Conservation (phyloP, 2,329 filamentous ascomycete genomes). For the Alternaria brassicae region DNA sequence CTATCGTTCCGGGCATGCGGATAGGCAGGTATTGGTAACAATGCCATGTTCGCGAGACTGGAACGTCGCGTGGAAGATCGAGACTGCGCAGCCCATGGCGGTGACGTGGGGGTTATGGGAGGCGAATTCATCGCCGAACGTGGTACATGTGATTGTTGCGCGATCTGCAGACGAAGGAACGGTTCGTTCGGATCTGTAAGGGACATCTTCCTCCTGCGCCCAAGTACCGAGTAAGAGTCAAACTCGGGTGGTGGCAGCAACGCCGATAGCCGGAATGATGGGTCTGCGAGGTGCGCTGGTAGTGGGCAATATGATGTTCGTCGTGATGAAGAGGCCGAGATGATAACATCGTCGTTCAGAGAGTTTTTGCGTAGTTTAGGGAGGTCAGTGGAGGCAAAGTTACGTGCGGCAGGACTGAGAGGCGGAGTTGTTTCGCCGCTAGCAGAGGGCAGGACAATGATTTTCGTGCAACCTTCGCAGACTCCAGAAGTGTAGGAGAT, state of each 20-base stretch:
- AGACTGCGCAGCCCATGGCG: constrained; percentile 33
- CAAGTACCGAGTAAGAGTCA: constrained; percentile 15
- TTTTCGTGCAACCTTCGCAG: constrained; percentile 43
- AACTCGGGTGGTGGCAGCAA: constrained; percentile 31
- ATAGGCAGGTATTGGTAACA: constrained; percentile 24
- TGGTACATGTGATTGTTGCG: constrained; percentile 23
- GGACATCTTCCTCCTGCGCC: constrained; percentile 36
- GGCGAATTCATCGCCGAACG: constrained; percentile 19
- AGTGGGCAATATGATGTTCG: constrained; percentile 27
- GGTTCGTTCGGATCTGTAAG: constrained; percentile 42
- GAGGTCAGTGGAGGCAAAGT: constrained; percentile 34
- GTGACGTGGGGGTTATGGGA: constrained; percentile 31
- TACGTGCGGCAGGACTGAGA: constrained; percentile 31
- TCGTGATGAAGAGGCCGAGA: constrained; percentile 27
- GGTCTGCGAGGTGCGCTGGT: constrained; percentile 32
- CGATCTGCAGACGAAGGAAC: constrained; percentile 37
- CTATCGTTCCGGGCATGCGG: constrained; percentile 34
- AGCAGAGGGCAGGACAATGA: constrained; percentile 28
- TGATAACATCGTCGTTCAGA: constrained; percentile 18
- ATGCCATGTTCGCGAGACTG: constrained; percentile 36
- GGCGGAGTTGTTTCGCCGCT: constrained; percentile 38
- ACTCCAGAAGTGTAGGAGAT: constrained; percentile 38
- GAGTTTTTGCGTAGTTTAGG: constrained; percentile 28
- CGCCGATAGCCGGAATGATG: constrained; percentile 42
- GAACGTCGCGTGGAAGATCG: constrained; percentile 28